Percentiles rank a stretch among this genome's conserved stretches.
Conservation (phyloP, 495 filamentous ascomycete species). For the Lasiosphaeriaceae sp. region DNA sequence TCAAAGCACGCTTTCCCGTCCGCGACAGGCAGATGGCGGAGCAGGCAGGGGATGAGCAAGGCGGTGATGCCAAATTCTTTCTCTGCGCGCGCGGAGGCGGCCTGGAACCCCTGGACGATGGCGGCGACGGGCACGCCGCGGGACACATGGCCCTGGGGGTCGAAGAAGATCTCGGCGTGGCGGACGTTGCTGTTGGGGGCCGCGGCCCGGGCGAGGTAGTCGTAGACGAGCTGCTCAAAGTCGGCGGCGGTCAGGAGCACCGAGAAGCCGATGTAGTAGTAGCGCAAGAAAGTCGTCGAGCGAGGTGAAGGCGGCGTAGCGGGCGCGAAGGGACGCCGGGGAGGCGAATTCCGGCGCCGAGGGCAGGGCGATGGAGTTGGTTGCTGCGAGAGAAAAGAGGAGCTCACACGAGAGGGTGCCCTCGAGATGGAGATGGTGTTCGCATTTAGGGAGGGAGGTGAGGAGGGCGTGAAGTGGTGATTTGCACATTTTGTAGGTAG, state of each 20-base stretch:
- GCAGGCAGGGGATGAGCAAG: slow-evolving; percentile 63
- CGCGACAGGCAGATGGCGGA: slow-evolving; percentile 61
- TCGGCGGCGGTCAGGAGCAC: slow-evolving; percentile 57
- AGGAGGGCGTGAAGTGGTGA: slow-evolving; percentile 58
- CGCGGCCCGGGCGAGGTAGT: slow-evolving; percentile 64
- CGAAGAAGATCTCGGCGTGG: slow-evolving; percentile 78
- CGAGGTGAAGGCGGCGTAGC: slow-evolving; percentile 62
- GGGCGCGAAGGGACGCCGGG: slow-evolving; percentile 48
- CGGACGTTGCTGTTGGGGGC: slow-evolving; percentile 54
- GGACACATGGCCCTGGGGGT: slow-evolving; percentile 68
- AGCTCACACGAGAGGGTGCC: slow-evolving; percentile 63
- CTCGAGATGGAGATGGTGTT: slow-evolving; percentile 77
- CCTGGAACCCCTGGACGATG: slow-evolving; percentile 55
- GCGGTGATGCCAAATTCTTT: slow-evolving; percentile 60
- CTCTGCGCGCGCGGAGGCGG: slow-evolving; percentile 58
- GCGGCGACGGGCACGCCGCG: slow-evolving; percentile 59
- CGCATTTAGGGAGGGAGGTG: slow-evolving; percentile 66
- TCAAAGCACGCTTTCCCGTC: slow-evolving; percentile 50
- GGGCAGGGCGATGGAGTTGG: slow-evolving; percentile 61
- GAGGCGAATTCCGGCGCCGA: slow-evolving; percentile 58
- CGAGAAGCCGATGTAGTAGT: slow-evolving; percentile 75
- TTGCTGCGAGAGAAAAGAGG: slow-evolving; percentile 63
- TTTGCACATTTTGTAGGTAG: slow-evolving; percentile 44
- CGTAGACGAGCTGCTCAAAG: slow-evolving; percentile 71
- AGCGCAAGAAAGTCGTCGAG: slow-evolving; percentile 75